Percentiles rank a stretch among this genome's conserved stretches.
phyloP scores from a whole-genome alignment of 306 rosid species.

The Heteromeles arbutifolia region DNA sequence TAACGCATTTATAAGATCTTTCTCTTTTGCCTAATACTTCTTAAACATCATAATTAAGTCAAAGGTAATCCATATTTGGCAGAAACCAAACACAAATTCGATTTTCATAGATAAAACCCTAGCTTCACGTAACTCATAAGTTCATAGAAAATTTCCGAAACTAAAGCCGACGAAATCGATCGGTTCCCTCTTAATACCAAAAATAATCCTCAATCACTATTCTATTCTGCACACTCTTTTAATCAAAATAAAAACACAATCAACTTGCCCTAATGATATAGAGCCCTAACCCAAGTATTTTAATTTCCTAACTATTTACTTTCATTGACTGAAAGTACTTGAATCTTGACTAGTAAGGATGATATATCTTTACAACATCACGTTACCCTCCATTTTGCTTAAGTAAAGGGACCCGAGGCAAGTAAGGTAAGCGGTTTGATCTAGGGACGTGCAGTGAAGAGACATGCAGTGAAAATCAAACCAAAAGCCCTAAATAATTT shows the following conservation, averaged over 20 bases:
- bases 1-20: no score
- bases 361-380: no score
- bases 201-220: neutral
- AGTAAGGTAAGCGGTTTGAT: no score
- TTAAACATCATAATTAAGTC: neutral
- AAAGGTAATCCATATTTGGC: neutral
- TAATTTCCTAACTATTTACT: no score
- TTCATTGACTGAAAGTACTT: no score
- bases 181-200: neutral
- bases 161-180: neutral
- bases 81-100: no score
- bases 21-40: no score
- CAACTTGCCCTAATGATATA: neutral
- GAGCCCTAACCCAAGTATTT: no score
- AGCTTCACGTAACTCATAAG: neutral
- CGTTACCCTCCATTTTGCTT: no score
- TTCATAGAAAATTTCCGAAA: neutral
- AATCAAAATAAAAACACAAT: neutral
- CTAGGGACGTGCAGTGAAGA: neutral
- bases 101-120: no score
- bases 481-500: neutral
- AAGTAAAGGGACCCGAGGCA: no score
- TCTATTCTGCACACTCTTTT: neutral
- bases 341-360: no score
- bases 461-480: neutral